These are phyloP conservation scores for Clarireedia paspali DNA, from an alignment of 2,329 filamentous ascomycete genomes.

Conservation along the genomic window DNA sequence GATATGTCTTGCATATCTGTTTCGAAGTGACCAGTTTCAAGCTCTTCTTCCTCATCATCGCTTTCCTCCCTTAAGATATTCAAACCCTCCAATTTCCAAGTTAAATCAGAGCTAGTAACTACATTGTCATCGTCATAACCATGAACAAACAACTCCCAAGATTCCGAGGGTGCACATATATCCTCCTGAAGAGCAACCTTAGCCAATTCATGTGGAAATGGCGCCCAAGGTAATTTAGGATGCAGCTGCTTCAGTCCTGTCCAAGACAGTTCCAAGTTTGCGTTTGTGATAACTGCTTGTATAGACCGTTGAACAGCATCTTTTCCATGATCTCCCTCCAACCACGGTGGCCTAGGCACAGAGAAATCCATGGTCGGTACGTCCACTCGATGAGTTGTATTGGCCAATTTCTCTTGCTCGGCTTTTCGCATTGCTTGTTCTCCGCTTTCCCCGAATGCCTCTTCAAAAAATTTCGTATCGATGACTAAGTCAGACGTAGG, in stretches of 20 bases:
- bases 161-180: constrained; percentile 33
- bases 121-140: constrained; percentile 21
- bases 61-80: constrained; percentile 34
- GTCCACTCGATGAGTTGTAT: constrained; percentile 37
- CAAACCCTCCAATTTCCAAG: constrained; percentile 42
- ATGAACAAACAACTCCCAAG: constrained; percentile 31
- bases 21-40: constrained; percentile 23
- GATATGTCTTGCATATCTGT: constrained; percentile 28
- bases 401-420: constrained; percentile 29
- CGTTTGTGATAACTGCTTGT: constrained; percentile 19
- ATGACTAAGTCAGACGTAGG: constrained; percentile 1
- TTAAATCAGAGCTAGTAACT: constrained; percentile 33
- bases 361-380: constrained; percentile 40
- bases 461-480: constrained; percentile 20
- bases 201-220: constrained; percentile 32
- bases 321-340: constrained; percentile 14
- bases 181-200: constrained; percentile 31
- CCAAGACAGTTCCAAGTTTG: constrained; percentile 33
- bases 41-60: constrained; percentile 32
- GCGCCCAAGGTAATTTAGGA: constrained; percentile 37
- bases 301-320: constrained; percentile 25
- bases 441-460: constrained; percentile 19
- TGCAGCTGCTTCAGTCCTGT: constrained; percentile 32
- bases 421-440: constrained; percentile 15
- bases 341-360: constrained; percentile 39